Conservation (phyloP, 345 rosid genomes). For the Citrus cavaleriei region DNA sequence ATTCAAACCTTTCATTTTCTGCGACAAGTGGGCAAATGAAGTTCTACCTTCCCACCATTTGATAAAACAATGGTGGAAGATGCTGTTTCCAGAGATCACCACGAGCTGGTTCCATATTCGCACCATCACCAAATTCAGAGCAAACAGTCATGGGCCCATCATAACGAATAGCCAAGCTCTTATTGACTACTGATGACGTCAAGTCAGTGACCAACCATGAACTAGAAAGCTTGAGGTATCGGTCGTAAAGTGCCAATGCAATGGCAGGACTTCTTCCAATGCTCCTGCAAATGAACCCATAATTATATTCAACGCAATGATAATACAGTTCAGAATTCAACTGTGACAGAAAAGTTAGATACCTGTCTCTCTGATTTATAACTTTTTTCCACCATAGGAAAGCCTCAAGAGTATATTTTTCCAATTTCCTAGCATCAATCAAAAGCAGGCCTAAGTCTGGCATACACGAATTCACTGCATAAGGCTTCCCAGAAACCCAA, state of each 20-base stretch:
- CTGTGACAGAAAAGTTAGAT: not conserved
- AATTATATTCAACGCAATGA: not conserved
- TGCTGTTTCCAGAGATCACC: constrained; percentile 33
- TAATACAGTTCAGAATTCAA: not conserved
- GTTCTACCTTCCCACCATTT: constrained; percentile 23
- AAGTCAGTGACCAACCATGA: constrained; percentile 31
- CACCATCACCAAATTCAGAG: constrained; percentile 12
- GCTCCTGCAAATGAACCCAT: constrained; percentile 14
- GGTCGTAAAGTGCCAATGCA: constrained; percentile 30
- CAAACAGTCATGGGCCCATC: constrained; percentile 34
- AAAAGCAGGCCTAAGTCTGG: constrained; percentile 28
- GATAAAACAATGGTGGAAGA: constrained; percentile 30
- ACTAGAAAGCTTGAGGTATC: constrained; percentile 28
- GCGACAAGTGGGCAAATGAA: not conserved
- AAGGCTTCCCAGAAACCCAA: constrained; percentile 37
- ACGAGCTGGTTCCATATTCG: not conserved
- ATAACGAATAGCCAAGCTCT: constrained; percentile 10
- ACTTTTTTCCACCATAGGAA: constrained; percentile 41
- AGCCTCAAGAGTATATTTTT: constrained; percentile 20
- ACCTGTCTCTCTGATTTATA: constrained; percentile 33
- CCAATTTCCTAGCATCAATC: constrained; percentile 31
- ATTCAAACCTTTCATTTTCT: not conserved
- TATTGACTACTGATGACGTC: not conserved
- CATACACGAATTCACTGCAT: constrained; percentile 31
- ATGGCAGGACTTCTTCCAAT: constrained; percentile 22